Percentiles rank a stretch among this genome's conserved stretches.
Conservation (phyloP, 2,329 filamentous ascomycete genomes). For the Berkeleyomyces rouxiae region DNA sequence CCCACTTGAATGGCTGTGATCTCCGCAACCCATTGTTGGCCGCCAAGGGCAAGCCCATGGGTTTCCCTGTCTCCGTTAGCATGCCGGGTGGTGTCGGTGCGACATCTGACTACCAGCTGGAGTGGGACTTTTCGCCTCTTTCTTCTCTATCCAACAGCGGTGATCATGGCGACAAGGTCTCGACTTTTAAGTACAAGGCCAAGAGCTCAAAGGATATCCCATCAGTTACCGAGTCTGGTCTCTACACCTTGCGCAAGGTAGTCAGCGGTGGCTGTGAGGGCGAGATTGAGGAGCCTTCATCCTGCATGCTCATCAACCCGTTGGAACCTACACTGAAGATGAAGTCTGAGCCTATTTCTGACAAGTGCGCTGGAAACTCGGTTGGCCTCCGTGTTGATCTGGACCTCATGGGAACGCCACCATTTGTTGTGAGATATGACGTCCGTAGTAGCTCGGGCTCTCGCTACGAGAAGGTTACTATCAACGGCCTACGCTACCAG, state of each 20-base stretch:
- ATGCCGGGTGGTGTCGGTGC: conserved; percentile 45
- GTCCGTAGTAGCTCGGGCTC: conserved; percentile 46
- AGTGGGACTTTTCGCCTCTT: conserved; percentile 68
- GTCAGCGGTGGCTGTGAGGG: conserved; percentile 69
- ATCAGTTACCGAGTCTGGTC: conserved; percentile 56
- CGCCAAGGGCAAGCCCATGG: conserved; percentile 51
- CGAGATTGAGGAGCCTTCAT: conserved; percentile 81
- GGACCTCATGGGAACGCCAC: conserved; percentile 80
- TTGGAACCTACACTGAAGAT: conserved; percentile 67
- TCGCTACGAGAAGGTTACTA: conserved; percentile 35
- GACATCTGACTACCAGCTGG: conserved; percentile 51
- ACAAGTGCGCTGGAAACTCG: conserved; percentile 88
- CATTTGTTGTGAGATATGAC: conserved; percentile 70
- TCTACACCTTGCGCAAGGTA: conserved; percentile 72
- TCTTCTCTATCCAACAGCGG: conserved; percentile 51
- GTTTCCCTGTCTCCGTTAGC: conserved; percentile 42
- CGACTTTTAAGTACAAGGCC: conserved; percentile 40
- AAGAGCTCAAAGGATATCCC: conserved; percentile 48
- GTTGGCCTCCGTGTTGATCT: conserved; percentile 80
- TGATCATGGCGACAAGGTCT: conserved; percentile 46
- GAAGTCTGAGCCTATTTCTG: conserved; percentile 64
- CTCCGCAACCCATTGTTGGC: conserved; percentile 67
- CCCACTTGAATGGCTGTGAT: conserved; percentile 59
- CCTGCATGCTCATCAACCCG: conserved; percentile 83
- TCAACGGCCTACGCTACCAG: conserved; percentile 64